Evolutionary conservation across 441 rosid species (phyloP).

Genomic region (Caryocar brasiliense): DNA sequence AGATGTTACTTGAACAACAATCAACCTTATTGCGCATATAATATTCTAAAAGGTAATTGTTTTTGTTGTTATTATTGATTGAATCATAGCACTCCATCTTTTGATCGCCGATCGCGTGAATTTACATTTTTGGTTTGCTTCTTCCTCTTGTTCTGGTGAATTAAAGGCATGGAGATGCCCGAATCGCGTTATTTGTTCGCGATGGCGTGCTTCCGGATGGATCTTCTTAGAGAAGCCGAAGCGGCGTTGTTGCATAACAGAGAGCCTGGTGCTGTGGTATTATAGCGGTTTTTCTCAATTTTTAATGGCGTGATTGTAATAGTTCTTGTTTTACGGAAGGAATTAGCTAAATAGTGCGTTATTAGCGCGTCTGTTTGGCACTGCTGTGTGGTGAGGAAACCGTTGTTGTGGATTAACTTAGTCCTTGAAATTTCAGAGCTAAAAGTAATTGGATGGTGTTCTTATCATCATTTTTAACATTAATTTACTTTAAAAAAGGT

Average conservation of each 20-base stretch:
- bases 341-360: too few relatives aligned
- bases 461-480: background rate
- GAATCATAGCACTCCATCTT: background rate
- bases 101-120: too few relatives aligned
- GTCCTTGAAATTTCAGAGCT: too few relatives aligned
- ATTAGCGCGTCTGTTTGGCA: too few relatives aligned
- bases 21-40: slow-evolving; percentile 85
- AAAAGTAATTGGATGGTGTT: too few relatives aligned
- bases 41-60: slow-evolving; percentile 77
- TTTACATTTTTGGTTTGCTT: background rate
- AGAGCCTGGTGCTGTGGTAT: slow-evolving; percentile 82
- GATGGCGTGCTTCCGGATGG: slow-evolving; percentile 89
- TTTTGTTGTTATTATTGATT: too few relatives aligned
- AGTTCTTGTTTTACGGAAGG: too few relatives aligned
- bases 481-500: background rate
- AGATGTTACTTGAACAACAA: slow-evolving; percentile 80
- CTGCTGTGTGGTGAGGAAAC: too few relatives aligned
- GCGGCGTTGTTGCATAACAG: slow-evolving; percentile 65
- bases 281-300: too few relatives aligned
- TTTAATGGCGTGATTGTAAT: too few relatives aligned
- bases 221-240: slow-evolving; percentile 92
- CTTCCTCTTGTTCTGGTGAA: background rate
- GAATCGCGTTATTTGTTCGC: slow-evolving; percentile 98
- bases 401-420: too few relatives aligned
- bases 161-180: slow-evolving; percentile 82